These are phyloP conservation scores for Torulaspora delbrueckii DNA, from an alignment of 805 yeast genomes.

Conservation along the genomic window DNA sequence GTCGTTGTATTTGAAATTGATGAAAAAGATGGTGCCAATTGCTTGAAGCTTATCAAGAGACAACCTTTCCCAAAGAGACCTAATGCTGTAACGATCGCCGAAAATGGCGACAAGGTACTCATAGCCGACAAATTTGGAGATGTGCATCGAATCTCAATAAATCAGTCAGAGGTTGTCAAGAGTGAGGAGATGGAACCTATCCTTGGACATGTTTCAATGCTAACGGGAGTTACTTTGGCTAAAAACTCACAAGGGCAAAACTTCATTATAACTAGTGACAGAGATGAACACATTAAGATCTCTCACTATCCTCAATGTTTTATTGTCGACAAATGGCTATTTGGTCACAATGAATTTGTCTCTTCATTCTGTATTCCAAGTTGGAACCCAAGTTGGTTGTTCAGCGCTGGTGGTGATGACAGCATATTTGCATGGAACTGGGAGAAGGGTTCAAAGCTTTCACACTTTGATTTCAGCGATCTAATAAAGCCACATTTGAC, in stretches of 20 bases:
- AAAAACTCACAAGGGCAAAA: constrained; percentile 35
- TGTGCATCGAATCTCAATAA: constrained; percentile 60
- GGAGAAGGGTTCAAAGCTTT: constrained; percentile 48
- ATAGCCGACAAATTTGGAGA: constrained; percentile 97
- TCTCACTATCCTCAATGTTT: constrained; percentile 74
- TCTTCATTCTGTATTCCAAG: constrained; percentile 56
- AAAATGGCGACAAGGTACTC: constrained; percentile 47
- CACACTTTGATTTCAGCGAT: constrained; percentile 46
- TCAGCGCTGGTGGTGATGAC: constrained; percentile 92
- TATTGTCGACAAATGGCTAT: constrained; percentile 75
- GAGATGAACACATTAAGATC: constrained; percentile 93
- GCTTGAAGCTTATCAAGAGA: constrained; percentile 54
- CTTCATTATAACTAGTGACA: constrained; percentile 72
- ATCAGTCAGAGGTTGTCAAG: constrained; percentile 33
- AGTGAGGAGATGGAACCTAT: constrained; percentile 57
- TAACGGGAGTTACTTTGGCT: constrained; percentile 57
- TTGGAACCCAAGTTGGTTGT: constrained; percentile 45
- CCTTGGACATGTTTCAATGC: constrained; percentile 95
- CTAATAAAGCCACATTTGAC: constrained; percentile 42
- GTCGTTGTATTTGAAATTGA: constrained; percentile 53
- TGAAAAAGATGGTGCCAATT: constrained; percentile 31
- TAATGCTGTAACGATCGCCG: constrained; percentile 63
- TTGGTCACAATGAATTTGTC: constrained; percentile 83
- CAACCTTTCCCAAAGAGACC: constrained; percentile 90
- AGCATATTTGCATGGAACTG: constrained; percentile 75